These are phyloP conservation scores for Pleurostoma richardsiae DNA, from an alignment of 2,329 filamentous ascomycete genomes.

Conservation along the genomic window DNA sequence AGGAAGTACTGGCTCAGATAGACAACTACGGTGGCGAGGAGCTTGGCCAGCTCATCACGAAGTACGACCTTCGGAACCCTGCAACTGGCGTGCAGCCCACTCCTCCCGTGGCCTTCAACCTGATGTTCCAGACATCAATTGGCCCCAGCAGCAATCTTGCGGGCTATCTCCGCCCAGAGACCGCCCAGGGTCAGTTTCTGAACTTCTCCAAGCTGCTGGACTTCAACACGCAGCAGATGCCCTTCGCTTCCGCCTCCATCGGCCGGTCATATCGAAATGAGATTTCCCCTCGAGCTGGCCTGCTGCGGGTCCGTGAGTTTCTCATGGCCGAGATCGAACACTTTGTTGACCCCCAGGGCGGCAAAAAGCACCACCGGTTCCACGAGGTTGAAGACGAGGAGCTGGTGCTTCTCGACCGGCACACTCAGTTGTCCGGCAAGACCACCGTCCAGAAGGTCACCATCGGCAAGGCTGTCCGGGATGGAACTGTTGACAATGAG, in stretches of 20 bases:
- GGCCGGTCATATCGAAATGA: conserved; percentile 98
- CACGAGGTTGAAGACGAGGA: conserved; percentile 78
- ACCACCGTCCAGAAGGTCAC: conserved; percentile 68
- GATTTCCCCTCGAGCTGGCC: conserved; percentile 86
- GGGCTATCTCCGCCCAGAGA: conserved; percentile 88
- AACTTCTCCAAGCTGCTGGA: conserved; percentile 96
- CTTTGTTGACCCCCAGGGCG: conserved; percentile 88
- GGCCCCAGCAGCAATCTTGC: conserved; percentile 84
- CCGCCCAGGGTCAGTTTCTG: conserved; percentile 95
- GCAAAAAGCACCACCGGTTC: conserved; percentile 93
- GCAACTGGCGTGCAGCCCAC: conserved; percentile 70
- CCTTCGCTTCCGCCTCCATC: conserved; percentile 94
- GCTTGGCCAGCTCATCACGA: conserved; percentile 82
- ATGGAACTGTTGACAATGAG: conserved; percentile 88
- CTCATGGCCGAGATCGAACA: conserved; percentile 99
- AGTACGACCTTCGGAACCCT: conserved; percentile 88
- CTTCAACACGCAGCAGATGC: conserved; percentile 93
- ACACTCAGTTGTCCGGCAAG: conserved; percentile 82
- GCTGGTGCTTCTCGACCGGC: conserved; percentile 76
- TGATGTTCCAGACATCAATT: conserved; percentile 97
- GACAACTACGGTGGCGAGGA: conserved; percentile 90
- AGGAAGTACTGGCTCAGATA: conserved; percentile 85
- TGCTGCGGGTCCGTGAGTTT: conserved; percentile 93
- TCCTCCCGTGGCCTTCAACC: conserved; percentile 87
- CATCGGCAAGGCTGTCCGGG: conserved; percentile 81